Base-by-base conservation (phyloP, 768 basidiomycete genomes). In the Boletus patriciae region DNA sequence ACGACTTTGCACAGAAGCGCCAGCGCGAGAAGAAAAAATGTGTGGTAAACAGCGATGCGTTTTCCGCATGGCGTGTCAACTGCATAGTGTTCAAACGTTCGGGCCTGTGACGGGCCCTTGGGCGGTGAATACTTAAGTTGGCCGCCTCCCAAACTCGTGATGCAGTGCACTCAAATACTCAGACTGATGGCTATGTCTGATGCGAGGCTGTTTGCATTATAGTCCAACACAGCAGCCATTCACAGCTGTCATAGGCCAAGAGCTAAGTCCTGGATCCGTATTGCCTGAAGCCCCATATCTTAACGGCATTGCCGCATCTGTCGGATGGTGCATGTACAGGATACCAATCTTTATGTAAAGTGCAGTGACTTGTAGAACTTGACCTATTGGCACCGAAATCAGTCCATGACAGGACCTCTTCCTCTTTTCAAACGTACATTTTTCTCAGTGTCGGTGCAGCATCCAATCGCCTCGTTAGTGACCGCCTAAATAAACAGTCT, bases 291-390 rank as follows among this genome's bases (percentile, higher is more conserved):
- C 27, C 27, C 27, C 43, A 53, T 16, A 46, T 1, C 29, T 40
- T 46, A 2, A 53, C 7, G 3, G 38, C 50, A 10, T 10, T 53
- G 8, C 44, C 50, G n/a, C n/a, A 8, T 56, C 50, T 29, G 2
- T n/a, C 6, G 50, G 44, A 40, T 53, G 50, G 23, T 36, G 3
- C 44, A 56, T 45, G 44, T 33, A 33, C 7, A 40, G 2, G 36
- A 12, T n/a, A 0, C 55, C 50, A 13, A 53, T 40, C 13, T 12
- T 23, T 19, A n/a, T n/a, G 11, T 21, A 13, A 52, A 45, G 21
- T 29, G 15, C 13, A 56, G 18, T 25, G 55, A 56, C 34, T 40
- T 36, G 4, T 56, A 56, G 44, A 56, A 56, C 31, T 12, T 33
- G 50, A 19, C 37, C 55, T 56, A 34, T 53, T 12, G 29, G 10